These are phyloP conservation scores for Talaromyces atroroseus DNA, from an alignment of 2,329 filamentous ascomycete genomes.

Conservation along the genomic window DNA sequence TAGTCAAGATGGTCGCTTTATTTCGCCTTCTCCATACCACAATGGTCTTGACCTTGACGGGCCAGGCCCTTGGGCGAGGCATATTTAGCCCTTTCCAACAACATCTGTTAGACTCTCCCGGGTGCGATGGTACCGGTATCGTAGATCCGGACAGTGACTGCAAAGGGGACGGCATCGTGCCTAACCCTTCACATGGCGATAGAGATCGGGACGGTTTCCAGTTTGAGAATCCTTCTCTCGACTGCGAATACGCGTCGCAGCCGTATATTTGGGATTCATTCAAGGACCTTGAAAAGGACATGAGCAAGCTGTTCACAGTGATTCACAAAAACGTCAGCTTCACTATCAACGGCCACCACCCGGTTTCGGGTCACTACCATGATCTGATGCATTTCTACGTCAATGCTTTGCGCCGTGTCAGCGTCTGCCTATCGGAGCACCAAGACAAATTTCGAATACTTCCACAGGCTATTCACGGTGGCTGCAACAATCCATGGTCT, in stretches of 20 bases:
- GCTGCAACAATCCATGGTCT: slow-evolving; percentile 29
- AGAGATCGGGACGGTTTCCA: slow-evolving; percentile 21
- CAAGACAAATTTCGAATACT: slow-evolving; percentile 27
- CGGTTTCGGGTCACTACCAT: slow-evolving; percentile 27
- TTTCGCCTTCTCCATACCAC: too few relatives aligned
- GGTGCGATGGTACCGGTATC: too few relatives aligned
- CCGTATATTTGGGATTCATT: slow-evolving; percentile 30
- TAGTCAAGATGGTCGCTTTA: too few relatives aligned
- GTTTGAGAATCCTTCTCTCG: slow-evolving; percentile 28
- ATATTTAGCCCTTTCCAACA: too few relatives aligned
- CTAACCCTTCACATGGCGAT: too few relatives aligned
- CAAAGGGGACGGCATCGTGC: too few relatives aligned
- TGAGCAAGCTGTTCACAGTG: slow-evolving; percentile 27
- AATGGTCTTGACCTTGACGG: too few relatives aligned
- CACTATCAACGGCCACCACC: slow-evolving; percentile 29
- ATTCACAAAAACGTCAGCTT: slow-evolving; percentile 30
- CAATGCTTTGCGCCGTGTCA: slow-evolving; percentile 28
- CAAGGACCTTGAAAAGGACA: slow-evolving; percentile 28
- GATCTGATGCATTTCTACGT: slow-evolving; percentile 31
- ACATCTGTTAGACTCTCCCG: too few relatives aligned
- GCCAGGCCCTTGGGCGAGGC: too few relatives aligned
- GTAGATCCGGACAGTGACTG: too few relatives aligned
- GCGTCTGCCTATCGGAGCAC: slow-evolving; percentile 18
- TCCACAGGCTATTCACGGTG: slow-evolving; percentile 27
- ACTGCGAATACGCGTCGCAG: slow-evolving; percentile 28